Base-by-base conservation (phyloP, 495 filamentous ascomycete species). In the Beverwykella pulmonaria region DNA sequence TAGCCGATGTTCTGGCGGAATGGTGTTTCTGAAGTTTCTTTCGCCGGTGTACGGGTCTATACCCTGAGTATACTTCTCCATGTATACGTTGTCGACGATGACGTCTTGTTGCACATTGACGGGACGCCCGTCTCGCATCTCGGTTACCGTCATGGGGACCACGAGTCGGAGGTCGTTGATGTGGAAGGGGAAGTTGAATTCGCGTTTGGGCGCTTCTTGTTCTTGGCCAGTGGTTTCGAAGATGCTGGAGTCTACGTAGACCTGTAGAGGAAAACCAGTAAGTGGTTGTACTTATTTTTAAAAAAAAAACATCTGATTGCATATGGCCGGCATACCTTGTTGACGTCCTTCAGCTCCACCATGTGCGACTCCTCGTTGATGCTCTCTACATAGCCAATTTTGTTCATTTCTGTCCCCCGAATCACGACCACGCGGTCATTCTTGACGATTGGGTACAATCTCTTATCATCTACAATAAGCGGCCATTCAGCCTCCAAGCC, bases 381-480 rank as follows among this genome's bases (percentile, higher is more conserved):
- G n/a, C 75, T 68, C 50, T 59, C 71, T 29, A 97, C 84, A 30
- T 77, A 78, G 27, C 87, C 88, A 78, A 98, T 96, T 77, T 87
- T 88, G 61, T 92, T 91, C 79, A 87, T 88, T 66, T 93, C 89
- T 61, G 80, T 80, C 22, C 93, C 92, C 53, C 88, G 86, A 49
- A 89, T 78, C 32, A 96, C 74, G 36, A 92, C 90, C 30, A 96
- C 90, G 58, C 93, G 82, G 71, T 97, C 93, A 9, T 85, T 87
- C 8, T 76, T 72, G 17, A 80, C 83, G 67, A 97, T 81, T 4
- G 58, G 59, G 9, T 12, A 64, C 2, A 25, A 52, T 19, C 29
- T 61, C 47, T 61, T 53, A 6, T 36, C 58, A 9, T 52, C 29
- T 0, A 50, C 44, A 44, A 52, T 36, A 20, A 53, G 10, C 60